phyloP scores from a whole-genome alignment of 1,284 basidiomycete genomes.

The Trichosporon sp. region DNA sequence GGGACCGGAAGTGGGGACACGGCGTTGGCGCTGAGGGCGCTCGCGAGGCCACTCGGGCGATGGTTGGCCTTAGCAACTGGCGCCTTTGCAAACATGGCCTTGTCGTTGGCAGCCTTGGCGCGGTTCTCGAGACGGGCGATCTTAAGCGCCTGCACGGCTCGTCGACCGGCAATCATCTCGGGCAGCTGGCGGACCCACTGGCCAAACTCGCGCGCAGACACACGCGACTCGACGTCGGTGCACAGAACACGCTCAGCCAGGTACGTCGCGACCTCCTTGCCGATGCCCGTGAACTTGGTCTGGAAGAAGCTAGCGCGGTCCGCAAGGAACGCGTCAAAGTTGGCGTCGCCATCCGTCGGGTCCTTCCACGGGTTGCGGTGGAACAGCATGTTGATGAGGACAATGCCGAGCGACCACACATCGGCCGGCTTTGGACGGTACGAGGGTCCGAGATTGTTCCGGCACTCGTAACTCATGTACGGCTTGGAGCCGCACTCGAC shows the following conservation, averaged over 20 bases:
- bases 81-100: conserved; percentile 50
- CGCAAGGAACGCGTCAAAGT: conserved; percentile 79
- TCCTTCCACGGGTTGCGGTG: conserved; percentile 99
- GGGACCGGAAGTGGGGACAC: background rate
- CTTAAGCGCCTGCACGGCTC: conserved; percentile 49
- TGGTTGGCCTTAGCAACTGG: conserved; percentile 38
- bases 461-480: conserved; percentile 99
- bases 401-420: conserved; percentile 98
- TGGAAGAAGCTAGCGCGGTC: conserved; percentile 84
- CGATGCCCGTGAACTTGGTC: conserved; percentile 90
- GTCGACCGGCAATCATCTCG: conserved; percentile 63
- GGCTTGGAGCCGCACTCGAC: conserved; percentile 99
- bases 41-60: conserved; percentile 40
- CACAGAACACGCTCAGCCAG: conserved; percentile 85
- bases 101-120: conserved; percentile 36
- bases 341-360: conserved; percentile 72
- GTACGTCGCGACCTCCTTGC: conserved; percentile 78
- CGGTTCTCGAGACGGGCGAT: conserved; percentile 42
- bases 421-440: conserved; percentile 94
- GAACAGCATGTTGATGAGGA: conserved; percentile 98
- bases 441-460: conserved; percentile 91
- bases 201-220: conserved; percentile 81
- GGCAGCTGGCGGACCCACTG: conserved; percentile 81
- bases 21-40: conserved; percentile 35
- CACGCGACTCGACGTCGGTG: conserved; percentile 64